Percentiles rank a stretch among this genome's conserved stretches.
phyloP scores from a whole-genome alignment of 345 rosid species.

The Euphorbia lathyris region DNA sequence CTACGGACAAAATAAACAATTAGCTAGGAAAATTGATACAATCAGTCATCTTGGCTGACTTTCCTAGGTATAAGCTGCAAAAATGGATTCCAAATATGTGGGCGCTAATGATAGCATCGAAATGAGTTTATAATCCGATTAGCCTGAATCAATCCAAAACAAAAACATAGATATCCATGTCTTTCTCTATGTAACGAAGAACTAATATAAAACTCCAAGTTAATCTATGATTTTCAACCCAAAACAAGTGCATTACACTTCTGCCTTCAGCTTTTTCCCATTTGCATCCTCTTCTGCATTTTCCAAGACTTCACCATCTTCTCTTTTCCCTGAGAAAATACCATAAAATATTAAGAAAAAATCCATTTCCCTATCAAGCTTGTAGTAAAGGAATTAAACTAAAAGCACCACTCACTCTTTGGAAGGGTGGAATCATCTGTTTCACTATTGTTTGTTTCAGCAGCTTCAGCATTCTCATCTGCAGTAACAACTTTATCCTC shows the following conservation, averaged over 20 bases:
- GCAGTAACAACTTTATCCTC: too few species aligned
- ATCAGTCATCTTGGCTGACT: too few species aligned
- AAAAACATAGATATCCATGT: background rate
- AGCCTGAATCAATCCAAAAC: background rate
- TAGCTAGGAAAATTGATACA: too few species aligned
- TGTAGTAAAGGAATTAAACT: too few species aligned
- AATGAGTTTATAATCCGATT: background rate
- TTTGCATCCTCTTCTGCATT: background rate
- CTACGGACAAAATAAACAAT: too few species aligned
- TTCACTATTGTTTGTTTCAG: background rate
- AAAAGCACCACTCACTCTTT: conserved; percentile 4
- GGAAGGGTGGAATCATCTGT: background rate
- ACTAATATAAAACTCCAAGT: background rate
- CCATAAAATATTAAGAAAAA: background rate
- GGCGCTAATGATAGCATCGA: background rate
- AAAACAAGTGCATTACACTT: background rate
- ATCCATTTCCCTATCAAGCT: background rate
- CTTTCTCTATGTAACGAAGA: background rate
- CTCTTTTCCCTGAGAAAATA: conserved; percentile 17
- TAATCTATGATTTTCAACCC: background rate
- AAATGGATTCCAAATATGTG: too few species aligned
- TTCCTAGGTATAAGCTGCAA: too few species aligned
- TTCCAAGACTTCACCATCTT: conserved; percentile 10
- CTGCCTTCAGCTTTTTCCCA: conserved; percentile 4
- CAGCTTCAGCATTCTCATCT: too few species aligned